A percentile compares a stretch with the other conserved stretches of the same genome.
Evolutionary conservation across 2,329 filamentous ascomycete genomes (phyloP).

Genomic region (Pseudogymnoascus sp.): DNA sequence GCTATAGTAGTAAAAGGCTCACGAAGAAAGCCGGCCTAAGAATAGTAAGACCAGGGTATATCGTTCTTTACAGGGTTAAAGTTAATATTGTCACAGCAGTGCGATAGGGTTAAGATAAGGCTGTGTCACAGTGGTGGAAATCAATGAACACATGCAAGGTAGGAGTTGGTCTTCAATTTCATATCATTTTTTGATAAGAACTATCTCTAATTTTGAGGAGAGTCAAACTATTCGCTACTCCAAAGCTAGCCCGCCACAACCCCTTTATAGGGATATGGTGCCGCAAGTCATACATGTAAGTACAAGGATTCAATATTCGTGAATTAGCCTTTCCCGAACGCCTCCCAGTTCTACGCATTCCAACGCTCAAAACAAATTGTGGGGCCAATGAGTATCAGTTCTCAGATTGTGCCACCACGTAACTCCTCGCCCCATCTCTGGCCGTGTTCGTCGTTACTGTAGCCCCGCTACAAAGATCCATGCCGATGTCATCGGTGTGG

Average conservation of each 20-base stretch:
- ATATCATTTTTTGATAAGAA: conserved; percentile 1
- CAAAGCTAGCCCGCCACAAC: neutral
- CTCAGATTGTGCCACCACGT: neutral
- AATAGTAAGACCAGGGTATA: too few relatives aligned
- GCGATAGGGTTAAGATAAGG: neutral
- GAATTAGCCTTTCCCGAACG: conserved; percentile 8
- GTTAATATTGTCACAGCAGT: neutral
- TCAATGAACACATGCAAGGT: neutral
- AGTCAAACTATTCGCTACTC: neutral
- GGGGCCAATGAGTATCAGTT: neutral
- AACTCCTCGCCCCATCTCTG: conserved; percentile 1
- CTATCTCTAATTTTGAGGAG: conserved; percentile 1
- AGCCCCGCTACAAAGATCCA: neutral
- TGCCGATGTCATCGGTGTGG: neutral
- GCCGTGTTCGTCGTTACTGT: neutral
- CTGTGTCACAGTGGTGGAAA: neutral
- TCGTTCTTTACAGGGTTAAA: too few relatives aligned
- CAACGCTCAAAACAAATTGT: neutral
- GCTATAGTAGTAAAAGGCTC: too few relatives aligned
- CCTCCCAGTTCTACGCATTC: conserved; percentile 7
- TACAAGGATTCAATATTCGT: conserved; percentile 8
- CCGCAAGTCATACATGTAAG: neutral
- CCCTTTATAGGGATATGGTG: neutral
- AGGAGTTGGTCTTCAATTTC: neutral
- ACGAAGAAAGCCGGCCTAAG: too few relatives aligned